Percentiles rank a stretch among this genome's conserved stretches.
phyloP scores from a whole-genome alignment of 1,284 basidiomycete genomes.

The Binderoboletus segoi region DNA sequence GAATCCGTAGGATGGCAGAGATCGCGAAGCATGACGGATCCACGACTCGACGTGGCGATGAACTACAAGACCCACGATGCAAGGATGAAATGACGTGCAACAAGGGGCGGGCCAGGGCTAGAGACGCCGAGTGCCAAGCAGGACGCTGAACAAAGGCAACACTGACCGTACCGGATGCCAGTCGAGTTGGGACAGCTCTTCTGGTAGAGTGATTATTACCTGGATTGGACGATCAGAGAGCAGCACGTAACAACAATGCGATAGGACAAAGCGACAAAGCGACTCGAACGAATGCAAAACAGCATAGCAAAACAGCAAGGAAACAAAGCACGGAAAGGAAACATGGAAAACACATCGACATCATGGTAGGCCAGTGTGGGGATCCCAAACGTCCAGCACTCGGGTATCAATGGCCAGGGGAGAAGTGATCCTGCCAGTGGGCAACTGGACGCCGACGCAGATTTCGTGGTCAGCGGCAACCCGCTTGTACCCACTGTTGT shows the following conservation, averaged over 20 bases:
- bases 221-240: neutral
- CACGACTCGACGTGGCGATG: too few species aligned
- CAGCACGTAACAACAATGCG: neutral
- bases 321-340: neutral
- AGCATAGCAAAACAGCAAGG: neutral
- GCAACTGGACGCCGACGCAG: neutral
- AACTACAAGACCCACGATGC: too few species aligned
- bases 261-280: neutral
- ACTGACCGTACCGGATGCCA: too few species aligned
- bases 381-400: conserved; percentile 5
- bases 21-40: too few species aligned
- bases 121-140: too few species aligned
- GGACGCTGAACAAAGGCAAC: too few species aligned
- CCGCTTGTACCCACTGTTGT: conserved; percentile 1
- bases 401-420: neutral
- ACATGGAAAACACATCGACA: neutral
- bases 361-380: neutral
- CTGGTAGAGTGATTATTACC: neutral
- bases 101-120: too few species aligned
- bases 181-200: too few species aligned
- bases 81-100: too few species aligned
- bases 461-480: conserved; percentile 7
- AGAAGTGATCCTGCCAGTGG: neutral
- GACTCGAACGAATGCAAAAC: neutral
- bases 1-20: too few species aligned